A percentile compares a stretch with the other conserved stretches of the same genome.
Conservation (phyloP, 2,329 filamentous ascomycete genomes). For the Trichophyton verrucosum region DNA sequence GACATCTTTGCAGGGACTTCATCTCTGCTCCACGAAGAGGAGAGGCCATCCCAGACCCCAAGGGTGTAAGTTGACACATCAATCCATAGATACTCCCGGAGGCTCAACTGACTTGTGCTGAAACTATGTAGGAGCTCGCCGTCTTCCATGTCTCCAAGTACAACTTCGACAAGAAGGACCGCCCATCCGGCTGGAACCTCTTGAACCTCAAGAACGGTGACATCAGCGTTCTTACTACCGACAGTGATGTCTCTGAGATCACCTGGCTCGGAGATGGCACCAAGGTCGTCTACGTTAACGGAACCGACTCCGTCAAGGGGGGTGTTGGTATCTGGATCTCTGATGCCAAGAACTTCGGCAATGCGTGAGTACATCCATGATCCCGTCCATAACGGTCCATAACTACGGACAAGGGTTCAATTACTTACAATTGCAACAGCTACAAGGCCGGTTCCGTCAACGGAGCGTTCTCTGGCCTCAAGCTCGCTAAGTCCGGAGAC, state of each 20-base stretch:
- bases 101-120: not conserved
- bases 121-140: constrained; percentile 26
- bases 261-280: constrained; percentile 61
- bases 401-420: not conserved
- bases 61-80: constrained; percentile 23
- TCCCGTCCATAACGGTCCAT: not conserved
- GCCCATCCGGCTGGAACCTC: constrained; percentile 49
- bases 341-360: constrained; percentile 22
- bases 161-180: constrained; percentile 61
- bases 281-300: constrained; percentile 45
- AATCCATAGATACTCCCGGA: not conserved
- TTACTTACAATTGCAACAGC: constrained; percentile 15
- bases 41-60: constrained; percentile 28
- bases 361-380: constrained; percentile 19
- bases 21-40: constrained; percentile 28
- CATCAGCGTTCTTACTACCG: constrained; percentile 53
- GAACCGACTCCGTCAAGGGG: constrained; percentile 29
- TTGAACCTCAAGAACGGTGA: constrained; percentile 57
- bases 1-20: constrained; percentile 19
- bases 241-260: constrained; percentile 54
- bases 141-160: constrained; percentile 56
- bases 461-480: constrained; percentile 29
- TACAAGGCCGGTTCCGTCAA: constrained; percentile 29
- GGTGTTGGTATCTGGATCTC: constrained; percentile 31
- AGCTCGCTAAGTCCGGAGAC: constrained; percentile 30